phyloP scores from a whole-genome alignment of 257 asterid genomes.

The Handroanthus guayacan region DNA sequence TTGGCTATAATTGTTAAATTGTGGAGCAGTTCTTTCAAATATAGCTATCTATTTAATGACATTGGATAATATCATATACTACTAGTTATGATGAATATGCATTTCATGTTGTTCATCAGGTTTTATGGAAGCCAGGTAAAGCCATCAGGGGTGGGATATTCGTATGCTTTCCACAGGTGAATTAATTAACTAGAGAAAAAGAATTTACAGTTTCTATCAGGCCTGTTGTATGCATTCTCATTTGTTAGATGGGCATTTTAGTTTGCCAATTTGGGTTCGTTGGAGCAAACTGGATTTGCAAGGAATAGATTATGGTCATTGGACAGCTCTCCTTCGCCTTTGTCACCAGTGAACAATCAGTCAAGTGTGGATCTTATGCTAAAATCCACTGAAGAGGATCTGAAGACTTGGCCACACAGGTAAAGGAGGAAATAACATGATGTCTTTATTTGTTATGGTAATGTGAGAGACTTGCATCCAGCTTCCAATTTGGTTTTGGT shows the following conservation, averaged over 20 bases:
- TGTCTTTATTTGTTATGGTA: neutral
- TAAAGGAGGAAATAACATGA: conserved; percentile 35
- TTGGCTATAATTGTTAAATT: neutral
- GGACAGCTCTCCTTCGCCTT: conserved; percentile 75
- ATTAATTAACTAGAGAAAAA: conserved; percentile 18
- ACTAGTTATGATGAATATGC: conserved; percentile 15
- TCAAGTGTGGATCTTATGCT: conserved; percentile 77
- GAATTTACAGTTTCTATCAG: conserved; percentile 2
- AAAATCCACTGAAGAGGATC: conserved; percentile 84
- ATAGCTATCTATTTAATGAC: neutral
- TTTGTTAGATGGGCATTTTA: conserved; percentile 36
- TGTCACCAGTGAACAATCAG: conserved; percentile 62
- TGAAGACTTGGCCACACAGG: conserved; percentile 87
- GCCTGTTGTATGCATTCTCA: conserved; percentile 36
- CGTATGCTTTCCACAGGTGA: conserved; percentile 82
- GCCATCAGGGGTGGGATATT: conserved; percentile 70
- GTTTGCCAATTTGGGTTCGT: conserved; percentile 70
- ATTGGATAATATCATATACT: conserved; percentile 6
- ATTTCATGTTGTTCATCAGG: conserved; percentile 47
- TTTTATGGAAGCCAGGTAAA: conserved; percentile 65
- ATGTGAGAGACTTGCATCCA: conserved; percentile 19
- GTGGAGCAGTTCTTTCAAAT: neutral
- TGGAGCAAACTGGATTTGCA: conserved; percentile 84
- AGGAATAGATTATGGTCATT: conserved; percentile 78
- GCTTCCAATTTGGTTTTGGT: conserved; percentile 36